These are phyloP conservation scores for Aspergillus sp. DNA, from an alignment of 2,329 filamentous ascomycete genomes.

Conservation along the genomic window DNA sequence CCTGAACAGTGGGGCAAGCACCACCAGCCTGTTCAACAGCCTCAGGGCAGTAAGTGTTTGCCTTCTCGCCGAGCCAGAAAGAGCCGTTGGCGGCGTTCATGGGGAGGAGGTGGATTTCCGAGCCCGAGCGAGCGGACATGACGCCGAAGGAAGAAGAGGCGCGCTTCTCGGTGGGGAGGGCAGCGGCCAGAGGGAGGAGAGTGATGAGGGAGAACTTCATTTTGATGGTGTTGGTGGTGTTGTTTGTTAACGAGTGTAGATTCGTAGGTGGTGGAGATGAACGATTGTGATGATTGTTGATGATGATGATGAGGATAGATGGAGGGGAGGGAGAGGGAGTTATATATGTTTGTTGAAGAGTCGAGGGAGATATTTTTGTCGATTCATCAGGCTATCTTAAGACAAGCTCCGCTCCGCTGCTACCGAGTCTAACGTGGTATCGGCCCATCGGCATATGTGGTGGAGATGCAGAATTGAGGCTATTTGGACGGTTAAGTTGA, in stretches of 20 bases:
- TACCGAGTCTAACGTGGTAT: too few species aligned
- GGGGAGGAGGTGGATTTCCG: conserved; percentile 43
- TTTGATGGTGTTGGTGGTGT: background rate
- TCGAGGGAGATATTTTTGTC: too few species aligned
- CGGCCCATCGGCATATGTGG: too few species aligned
- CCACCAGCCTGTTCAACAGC: conserved; percentile 20
- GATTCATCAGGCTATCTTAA: too few species aligned
- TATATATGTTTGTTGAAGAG: background rate
- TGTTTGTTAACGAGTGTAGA: background rate
- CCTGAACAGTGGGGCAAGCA: conserved; percentile 28
- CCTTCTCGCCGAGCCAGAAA: conserved; percentile 47
- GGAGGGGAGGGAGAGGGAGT: background rate
- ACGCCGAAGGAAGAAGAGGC: conserved; percentile 33
- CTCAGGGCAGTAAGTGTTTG: conserved; percentile 46
- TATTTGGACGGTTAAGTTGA: too few species aligned
- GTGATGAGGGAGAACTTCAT: conserved; percentile 1
- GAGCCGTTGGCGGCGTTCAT: conserved; percentile 42
- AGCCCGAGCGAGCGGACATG: conserved; percentile 40
- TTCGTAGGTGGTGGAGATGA: too few species aligned
- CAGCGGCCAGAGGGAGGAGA: background rate
- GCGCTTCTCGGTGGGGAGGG: background rate
- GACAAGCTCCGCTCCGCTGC: too few species aligned
- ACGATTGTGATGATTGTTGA: too few species aligned
- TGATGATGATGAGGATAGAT: background rate
- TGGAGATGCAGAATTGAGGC: too few species aligned